Conservation (phyloP, 495 filamentous ascomycete genomes). For the Xylona heveae region DNA sequence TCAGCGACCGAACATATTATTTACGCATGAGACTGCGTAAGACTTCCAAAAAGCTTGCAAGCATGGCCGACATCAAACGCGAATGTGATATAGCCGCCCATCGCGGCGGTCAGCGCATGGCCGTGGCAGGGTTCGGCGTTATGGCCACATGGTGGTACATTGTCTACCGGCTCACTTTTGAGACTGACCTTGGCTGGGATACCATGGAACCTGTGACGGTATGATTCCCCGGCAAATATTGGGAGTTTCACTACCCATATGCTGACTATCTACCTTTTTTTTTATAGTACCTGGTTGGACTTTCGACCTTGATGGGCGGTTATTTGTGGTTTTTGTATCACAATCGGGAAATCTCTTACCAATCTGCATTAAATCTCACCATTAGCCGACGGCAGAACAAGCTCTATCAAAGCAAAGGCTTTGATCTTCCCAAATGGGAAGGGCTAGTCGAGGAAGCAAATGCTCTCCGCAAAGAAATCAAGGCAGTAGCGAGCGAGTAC, state of each 20-base stretch:
- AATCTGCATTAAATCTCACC: slow-evolving; percentile 66
- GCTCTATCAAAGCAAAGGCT: slow-evolving; percentile 51
- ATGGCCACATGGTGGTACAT: slow-evolving; percentile 60
- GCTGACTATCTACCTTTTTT: not conserved
- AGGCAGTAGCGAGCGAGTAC: slow-evolving; percentile 64
- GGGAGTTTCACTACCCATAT: not conserved
- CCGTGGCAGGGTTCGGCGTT: slow-evolving; percentile 52
- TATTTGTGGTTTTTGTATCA: slow-evolving; percentile 92
- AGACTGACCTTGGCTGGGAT: slow-evolving; percentile 69
- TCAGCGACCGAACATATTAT: slow-evolving; percentile 76
- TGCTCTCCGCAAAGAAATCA: slow-evolving; percentile 57
- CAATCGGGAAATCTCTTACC: slow-evolving; percentile 74
- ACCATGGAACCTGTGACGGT: slow-evolving; percentile 74
- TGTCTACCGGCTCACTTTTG: slow-evolving; percentile 60
- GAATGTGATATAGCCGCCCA: slow-evolving; percentile 68
- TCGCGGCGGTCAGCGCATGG: slow-evolving; percentile 53
- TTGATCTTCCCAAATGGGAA: slow-evolving; percentile 63
- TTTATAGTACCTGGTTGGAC: slow-evolving; percentile 58
- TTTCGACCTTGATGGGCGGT: slow-evolving; percentile 66
- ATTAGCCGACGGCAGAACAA: slow-evolving; percentile 56
- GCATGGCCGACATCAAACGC: slow-evolving; percentile 48
- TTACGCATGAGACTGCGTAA: slow-evolving; percentile 50
- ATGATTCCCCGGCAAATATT: slow-evolving; percentile 6
- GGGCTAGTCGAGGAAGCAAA: slow-evolving; percentile 64
- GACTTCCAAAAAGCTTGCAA: slow-evolving; percentile 40